phyloP scores from a whole-genome alignment of 179 eudicot genomes.

The Gypsophila paniculata region DNA sequence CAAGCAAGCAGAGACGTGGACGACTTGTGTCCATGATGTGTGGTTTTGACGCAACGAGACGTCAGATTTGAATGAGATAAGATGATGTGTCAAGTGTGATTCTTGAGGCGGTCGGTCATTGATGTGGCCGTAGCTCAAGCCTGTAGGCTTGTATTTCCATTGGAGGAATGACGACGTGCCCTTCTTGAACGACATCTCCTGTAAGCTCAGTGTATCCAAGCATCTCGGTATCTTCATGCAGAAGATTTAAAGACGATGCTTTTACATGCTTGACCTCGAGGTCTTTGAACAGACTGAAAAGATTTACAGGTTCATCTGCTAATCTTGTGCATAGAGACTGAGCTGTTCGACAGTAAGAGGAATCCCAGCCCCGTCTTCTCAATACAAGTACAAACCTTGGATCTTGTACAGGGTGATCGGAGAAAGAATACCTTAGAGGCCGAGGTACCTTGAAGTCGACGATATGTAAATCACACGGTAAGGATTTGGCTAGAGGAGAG shows the following conservation, averaged over 20 bases:
- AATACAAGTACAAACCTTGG: slow-evolving; percentile 57
- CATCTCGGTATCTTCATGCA: slow-evolving; percentile 80
- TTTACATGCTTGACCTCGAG: slow-evolving; percentile 54
- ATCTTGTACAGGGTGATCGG: slow-evolving; percentile 52
- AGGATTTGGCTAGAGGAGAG: slow-evolving; percentile 61
- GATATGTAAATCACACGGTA: slow-evolving; percentile 90
- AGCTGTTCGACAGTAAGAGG: slow-evolving; percentile 71
- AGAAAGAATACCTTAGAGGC: slow-evolving; percentile 45
- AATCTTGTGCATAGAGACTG: slow-evolving; percentile 60
- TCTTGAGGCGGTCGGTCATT: slow-evolving; percentile 28
- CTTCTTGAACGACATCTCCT: slow-evolving; percentile 65
- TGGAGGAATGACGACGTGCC: slow-evolving; percentile 74
- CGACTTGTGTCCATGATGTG: not conserved
- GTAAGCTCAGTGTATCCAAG: slow-evolving; percentile 68
- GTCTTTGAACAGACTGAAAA: slow-evolving; percentile 61
- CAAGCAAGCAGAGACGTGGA: not conserved
- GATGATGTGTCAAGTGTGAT: not conserved
- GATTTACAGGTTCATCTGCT: slow-evolving; percentile 60
- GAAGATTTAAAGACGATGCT: slow-evolving; percentile 73
- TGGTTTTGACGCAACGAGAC: not conserved
- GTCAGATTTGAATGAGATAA: slow-evolving; percentile 14
- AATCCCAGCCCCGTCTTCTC: slow-evolving; percentile 76
- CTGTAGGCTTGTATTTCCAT: slow-evolving; percentile 96
- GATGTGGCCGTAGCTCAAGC: slow-evolving; percentile 54
- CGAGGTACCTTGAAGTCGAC: slow-evolving; percentile 89